Evolutionary conservation across 2,329 filamentous ascomycete species (phyloP), one percentile per base, ranked within the genome.

Genomic region (Xylaria sp.): DNA sequence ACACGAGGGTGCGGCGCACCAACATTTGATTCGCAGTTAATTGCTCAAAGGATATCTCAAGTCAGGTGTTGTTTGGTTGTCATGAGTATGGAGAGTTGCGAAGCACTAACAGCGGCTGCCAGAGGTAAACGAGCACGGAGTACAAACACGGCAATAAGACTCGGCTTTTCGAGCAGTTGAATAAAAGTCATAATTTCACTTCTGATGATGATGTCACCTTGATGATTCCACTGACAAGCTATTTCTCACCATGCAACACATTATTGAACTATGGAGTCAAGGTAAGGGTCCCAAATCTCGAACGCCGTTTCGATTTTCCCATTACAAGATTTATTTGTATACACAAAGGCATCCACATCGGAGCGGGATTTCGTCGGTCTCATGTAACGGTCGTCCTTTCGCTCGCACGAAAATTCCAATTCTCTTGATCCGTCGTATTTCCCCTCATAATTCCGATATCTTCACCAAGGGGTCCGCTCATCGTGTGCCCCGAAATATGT

Each of bases 321-420:
- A 63, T 37, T 66, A 72, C 65, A 70, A 66, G 55, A 63, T 60
- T 58, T 39, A 60, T 52, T 61, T 68, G 50, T 66, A 61, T 70
- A 64, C 61, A 69, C 63, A 60, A 52, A 56, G 23, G 52, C 51
- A 28, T 58, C 65, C 56, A 65, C 67, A 56, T 69, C 3, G 64
- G 39, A 64, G 52, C 55, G 23, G 56, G 44, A 70, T 69, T 52
- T 52, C 37, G 58, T 59, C 66, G 59, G 54, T 68, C 55, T 59
- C 69, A 66, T 41, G 51, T 65, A 44, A 57, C 55, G 51, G 41
- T 59, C 63, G 41, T 61, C 44, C 48, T 63, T 67, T 68, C 65
- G 70, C 63, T 67, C 56, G 65, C 70, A 68, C 70, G 67, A 72
- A 66, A 66, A 57, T 50, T 44, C 56, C 62, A 51, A 54, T 25